Base-by-base conservation (phyloP, 164 flowering plant genomes). In the Piper betle region DNA sequence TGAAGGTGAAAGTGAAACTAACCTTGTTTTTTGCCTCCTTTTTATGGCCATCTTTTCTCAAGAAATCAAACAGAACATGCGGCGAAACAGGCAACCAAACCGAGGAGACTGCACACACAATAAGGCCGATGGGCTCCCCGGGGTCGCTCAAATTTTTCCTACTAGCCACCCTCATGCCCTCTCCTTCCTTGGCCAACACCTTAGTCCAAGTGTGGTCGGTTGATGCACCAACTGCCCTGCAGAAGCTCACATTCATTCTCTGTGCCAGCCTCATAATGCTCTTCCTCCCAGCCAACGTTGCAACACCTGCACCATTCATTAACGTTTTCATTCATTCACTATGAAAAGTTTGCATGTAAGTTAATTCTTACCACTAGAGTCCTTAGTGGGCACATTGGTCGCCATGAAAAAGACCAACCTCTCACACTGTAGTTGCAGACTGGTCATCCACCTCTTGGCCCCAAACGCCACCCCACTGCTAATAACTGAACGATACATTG, bases 361-460 rank as follows among this genome's bases (percentile, higher is more conserved):
- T 33, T 13, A 38, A 57, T 42, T 55, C 67, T 74, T 73, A 94
- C 99, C 97, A 55, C 65, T 82, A 57, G 99, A 86, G 71, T 91
- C 99, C 72, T 87, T 91, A 15, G 88, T 84, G 9, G 99, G 99
- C 58, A 94, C 87, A 71, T 94, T 91, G 66, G 99, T 94, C n/a
- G 99, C 99, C 93, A 86, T 81, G 77, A 78, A 80, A 83, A 91
- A 94, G 13, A 88, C 88, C 5, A 84, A 78, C 16, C 87, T 77
- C 66, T 94, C 96, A 40, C 99, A 94, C 54, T 94, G 94, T 13
- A 81, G 88, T 58, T 87, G 90, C 74, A 91, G 65, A 6, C 96
- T 85, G 10, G 91, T 73, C 65, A 94, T 74, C 99, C 97, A 94
- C 52, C 81, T 97, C 68, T 72, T 87, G 52, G 97, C 99, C 0